Base-by-base conservation (phyloP, 805 yeast genomes). In the Millerozyma acaciae region DNA sequence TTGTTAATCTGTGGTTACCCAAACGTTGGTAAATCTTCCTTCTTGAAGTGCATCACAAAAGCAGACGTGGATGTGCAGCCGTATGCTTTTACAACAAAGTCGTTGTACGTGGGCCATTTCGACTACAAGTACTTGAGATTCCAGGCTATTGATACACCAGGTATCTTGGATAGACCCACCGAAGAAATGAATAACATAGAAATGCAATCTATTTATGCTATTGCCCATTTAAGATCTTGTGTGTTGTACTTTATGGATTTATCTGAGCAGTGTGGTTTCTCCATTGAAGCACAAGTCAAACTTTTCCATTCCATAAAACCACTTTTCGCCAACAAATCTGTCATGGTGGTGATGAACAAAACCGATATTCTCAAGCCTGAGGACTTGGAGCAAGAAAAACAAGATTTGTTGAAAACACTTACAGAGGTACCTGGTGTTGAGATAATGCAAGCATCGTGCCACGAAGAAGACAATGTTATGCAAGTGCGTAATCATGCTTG, bases 1-100 rank as follows among this genome's bases (percentile, higher is more conserved):
- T 70, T 93, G 50, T 75, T 93, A 53, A 90, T 93, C 55, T 93
- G 99, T 70, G 99, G 99, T 42, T 93, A 93, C 66, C 99, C 99
- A 37, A 93, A 93, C 63, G 99, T 93, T 41, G 99, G 99, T 68
- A 93, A 93, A 66, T 93, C 98, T 9, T 87, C 96, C 10, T 93
- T 93, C 66, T 74, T 93, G 62, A 75, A 79, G 55, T 78, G 93
- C 60, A 85, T 93, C 65, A 93, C 99, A 44, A 85, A 94, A 53
- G 97, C 97, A 24, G 97, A 93, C 53, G 99, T 93, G 39, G 99
- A 93, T 57, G 98, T 93, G 41, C 98, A 93, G 65, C 99, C 99
- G 26, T 93, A 93, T 63, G 98, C 98, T 21, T 93, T 93, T 80
- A 93, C 99, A 48, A 93, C 99, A 41, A 93, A 93, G 69, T 85